Evolutionary conservation across 2,329 filamentous ascomycete species (phyloP), one percentile per base, ranked within the genome.

Genomic region (Sporothrix mexicana): DNA sequence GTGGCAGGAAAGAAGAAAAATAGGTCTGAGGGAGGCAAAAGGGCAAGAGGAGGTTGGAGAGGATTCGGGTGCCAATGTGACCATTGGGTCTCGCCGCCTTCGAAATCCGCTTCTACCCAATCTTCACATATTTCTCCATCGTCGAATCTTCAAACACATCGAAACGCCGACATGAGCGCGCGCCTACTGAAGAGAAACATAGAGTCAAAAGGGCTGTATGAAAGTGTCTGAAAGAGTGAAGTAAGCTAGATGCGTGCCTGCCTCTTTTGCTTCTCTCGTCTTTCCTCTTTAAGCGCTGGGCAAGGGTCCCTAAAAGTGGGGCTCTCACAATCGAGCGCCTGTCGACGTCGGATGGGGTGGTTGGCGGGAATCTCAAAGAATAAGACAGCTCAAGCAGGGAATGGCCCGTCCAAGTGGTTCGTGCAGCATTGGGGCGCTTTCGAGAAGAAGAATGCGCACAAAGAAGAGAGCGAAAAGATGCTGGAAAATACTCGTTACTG

Each of bases 241-340:
- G 30, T 36, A 7, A 36, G 30, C 30, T 36, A 43, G 47, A 55
- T 20, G 25, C 25, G 17, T 36, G 30, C 66, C 30, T 69, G 47
- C 25, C 71, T 17, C 9, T 20, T 49, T 20, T n/a, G 30, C 20
- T 43, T 70, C 53, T 47, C n/a, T 47, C 5, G 2, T 49, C 15
- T 49, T 41, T 70, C 51, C 41, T 53, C 53, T 51, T 67, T 68
- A 68, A 55, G 45, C 66, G 66, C 66, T 68, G 66, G 64, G 66
- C 66, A 36, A 53, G 47, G 66, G 66, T 68, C 25, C 41, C 25
- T 13, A 23, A 25, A 62, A 68, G 66, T 53, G 66, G 66, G 25
- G 10, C 45, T 2, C 4, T 17, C 1, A 36, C 41, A 47, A 51
- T 20, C n/a, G 41, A 59, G 17, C 55, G 57, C 57, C 57, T 62